Evolutionary conservation across 2,329 filamentous ascomycete genomes (phyloP), one percentile per base, ranked within the genome.

Genomic region (Fusarium begoniae): DNA sequence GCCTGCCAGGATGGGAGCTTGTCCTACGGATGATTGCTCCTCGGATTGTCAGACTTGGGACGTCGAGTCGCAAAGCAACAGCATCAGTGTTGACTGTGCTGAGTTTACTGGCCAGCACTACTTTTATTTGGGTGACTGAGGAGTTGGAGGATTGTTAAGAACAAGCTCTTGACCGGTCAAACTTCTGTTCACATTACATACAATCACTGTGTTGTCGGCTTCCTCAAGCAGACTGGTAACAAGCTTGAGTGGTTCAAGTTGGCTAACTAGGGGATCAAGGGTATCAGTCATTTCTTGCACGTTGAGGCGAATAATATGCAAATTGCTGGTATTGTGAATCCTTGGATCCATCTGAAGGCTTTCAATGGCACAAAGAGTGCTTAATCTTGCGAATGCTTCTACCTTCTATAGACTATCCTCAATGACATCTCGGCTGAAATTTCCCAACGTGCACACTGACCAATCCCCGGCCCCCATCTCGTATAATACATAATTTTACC

Each of bases 271-370:
- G 64, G 69, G 2, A 75, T 76, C 13, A 64, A 67, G 37, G 74
- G 74, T 1, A 76, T 76, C 10, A 62, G 69, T 1, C 72, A 76
- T 37, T 71, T 76, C 26, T 59, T 76, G 44, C 62, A 69, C 24
- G 55, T 72, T 9, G 74, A 76, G 53, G 70, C 73, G 62, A 76
- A 76, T 18, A 72, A 75, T 50, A 28, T 72, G 14, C 26, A 73
- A 10, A 76, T 76, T 45, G 60, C 75, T n/a, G 55, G 10, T 6
- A 15, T 66, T 18, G 59, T 63, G 1, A 32, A 57, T 20, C 11
- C 51, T 6, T 73, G 73, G 75, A 76, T 44, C 1, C 50, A 61
- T n/a, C 62, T 41, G 3, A 54, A 57, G 17, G 6, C 40, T 11
- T 37, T n/a, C 3, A 12, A 35, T 32, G 20, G 20, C 14, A 58